Conservation (phyloP, 805 yeast species). For the Wickerhamiella lipophila region DNA sequence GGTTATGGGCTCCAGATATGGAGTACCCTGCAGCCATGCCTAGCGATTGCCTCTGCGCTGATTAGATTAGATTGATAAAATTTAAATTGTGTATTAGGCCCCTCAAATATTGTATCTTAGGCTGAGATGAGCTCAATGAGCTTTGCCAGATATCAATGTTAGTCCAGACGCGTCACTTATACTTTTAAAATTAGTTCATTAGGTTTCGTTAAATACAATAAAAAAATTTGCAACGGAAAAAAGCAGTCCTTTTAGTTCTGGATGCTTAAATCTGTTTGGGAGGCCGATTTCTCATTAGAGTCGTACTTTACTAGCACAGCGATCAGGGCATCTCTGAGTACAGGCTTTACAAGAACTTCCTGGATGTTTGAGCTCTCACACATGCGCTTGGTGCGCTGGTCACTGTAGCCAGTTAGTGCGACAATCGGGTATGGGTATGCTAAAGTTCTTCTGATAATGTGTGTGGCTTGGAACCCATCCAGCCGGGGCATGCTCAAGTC, state of each 20-base stretch:
- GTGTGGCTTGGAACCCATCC: conserved; percentile 26
- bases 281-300: background rate
- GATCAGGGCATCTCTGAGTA: conserved; percentile 55
- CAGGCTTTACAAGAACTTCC: conserved; percentile 78
- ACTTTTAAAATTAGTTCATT: no score
- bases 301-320: conserved; percentile 39
- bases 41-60: no score
- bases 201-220: no score
- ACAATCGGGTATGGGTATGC: conserved; percentile 66
- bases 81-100: no score
- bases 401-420: conserved; percentile 88
- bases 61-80: no score
- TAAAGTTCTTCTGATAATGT: conserved; percentile 47
- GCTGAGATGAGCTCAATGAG: no score
- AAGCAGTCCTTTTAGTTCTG: background rate
- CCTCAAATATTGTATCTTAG: no score
- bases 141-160: no score
- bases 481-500: conserved; percentile 25
- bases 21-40: no score
- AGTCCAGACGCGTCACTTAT: no score
- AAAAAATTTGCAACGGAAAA: background rate
- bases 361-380: conserved; percentile 77
- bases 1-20: no score
- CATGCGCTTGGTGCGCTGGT: conserved; percentile 65
- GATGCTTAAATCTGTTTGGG: background rate